Conservation (phyloP, 129 eudicot genomes). For the Mikania micrantha region DNA sequence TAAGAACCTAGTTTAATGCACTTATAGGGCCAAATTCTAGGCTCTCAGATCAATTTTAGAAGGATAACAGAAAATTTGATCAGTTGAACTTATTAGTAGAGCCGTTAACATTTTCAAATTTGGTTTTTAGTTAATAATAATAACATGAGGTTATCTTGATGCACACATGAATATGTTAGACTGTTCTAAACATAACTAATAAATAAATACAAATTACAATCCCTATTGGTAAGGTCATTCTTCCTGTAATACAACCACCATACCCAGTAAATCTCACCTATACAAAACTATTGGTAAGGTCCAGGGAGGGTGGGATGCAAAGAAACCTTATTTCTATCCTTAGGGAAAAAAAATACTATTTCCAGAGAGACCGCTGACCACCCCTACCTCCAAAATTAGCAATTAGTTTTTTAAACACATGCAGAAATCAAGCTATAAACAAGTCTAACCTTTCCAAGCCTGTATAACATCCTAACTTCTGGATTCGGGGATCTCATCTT, state of each 20-base stretch:
- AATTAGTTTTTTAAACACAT: not conserved
- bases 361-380: no score
- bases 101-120: not conserved
- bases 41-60: not conserved
- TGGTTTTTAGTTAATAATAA: not conserved
- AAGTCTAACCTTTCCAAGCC: constrained; percentile 73
- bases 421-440: not conserved
- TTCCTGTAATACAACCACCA: no score
- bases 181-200: not conserved
- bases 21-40: not conserved
- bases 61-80: not conserved
- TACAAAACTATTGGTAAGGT: no score
- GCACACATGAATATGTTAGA: not conserved
- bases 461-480: constrained; percentile 74
- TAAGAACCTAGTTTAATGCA: not conserved
- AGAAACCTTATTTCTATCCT: no score
- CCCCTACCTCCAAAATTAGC: no score
- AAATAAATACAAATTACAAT: not conserved
- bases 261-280: no score
- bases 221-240: no score
- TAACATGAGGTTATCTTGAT: not conserved
- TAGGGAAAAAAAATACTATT: no score
- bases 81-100: not conserved
- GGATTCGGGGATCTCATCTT: constrained; percentile 95
- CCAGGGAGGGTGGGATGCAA: no score